These are phyloP conservation scores for Glaciozyma martinii DNA, from an alignment of 768 basidiomycete genomes.

Conservation along the genomic window DNA sequence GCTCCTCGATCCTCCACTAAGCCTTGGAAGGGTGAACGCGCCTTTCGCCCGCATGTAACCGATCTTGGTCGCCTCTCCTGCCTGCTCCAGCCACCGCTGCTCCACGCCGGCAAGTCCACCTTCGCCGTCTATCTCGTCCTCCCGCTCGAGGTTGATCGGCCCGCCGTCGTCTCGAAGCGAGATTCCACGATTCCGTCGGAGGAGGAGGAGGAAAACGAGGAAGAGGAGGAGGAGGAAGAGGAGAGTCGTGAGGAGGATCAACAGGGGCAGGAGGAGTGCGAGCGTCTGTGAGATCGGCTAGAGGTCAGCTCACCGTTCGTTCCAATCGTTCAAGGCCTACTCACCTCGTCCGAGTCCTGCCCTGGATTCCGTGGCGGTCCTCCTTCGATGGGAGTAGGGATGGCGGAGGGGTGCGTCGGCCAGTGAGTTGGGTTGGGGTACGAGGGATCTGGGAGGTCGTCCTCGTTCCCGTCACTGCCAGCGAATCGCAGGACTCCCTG, in stretches of 20 bases:
- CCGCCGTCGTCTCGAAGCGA: slow-evolving; percentile 76
- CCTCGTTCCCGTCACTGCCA: no score
- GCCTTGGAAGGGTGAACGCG: slow-evolving; percentile 35
- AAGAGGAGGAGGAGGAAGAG: slow-evolving; percentile 90
- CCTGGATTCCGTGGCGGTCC: no score
- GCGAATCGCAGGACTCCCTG: no score
- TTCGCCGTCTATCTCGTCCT: slow-evolving; percentile 76
- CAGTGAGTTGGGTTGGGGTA: no score
- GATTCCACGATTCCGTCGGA: slow-evolving; percentile 58
- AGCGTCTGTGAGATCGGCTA: slow-evolving; percentile 17
- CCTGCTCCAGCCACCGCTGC: slow-evolving; percentile 81
- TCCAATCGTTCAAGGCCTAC: neutral
- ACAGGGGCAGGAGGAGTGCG: slow-evolving; percentile 70
- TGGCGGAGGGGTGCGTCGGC: no score
- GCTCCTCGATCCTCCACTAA: neutral
- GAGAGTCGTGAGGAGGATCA: slow-evolving; percentile 86
- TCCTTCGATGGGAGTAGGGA: no score
- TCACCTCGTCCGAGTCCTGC: slow-evolving; percentile 2
- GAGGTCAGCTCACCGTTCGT: neutral
- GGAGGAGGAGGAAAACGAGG: slow-evolving; percentile 66
- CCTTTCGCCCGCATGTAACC: slow-evolving; percentile 82
- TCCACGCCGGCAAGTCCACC: slow-evolving; percentile 91
- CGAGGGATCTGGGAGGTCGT: no score
- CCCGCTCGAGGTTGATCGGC: slow-evolving; percentile 83
- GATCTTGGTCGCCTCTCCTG: slow-evolving; percentile 55